phyloP scores from a whole-genome alignment of 306 rosid species.

The Malus domestica region DNA sequence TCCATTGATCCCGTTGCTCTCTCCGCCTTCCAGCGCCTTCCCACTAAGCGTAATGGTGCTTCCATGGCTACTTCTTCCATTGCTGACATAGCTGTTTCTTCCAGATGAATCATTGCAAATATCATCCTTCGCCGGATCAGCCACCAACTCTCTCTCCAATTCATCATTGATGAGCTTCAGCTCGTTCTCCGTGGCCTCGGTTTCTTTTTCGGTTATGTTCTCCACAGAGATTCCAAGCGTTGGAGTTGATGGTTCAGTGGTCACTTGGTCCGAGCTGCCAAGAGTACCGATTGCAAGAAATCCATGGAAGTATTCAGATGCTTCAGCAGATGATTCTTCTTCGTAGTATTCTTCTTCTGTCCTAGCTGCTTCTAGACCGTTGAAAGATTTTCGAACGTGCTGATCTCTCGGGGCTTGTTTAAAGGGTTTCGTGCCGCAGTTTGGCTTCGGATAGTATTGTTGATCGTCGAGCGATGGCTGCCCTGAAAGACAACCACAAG shows the following conservation, averaged over 20 bases:
- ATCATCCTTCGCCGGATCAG: slow-evolving; percentile 63
- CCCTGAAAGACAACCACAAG: slow-evolving; percentile 66
- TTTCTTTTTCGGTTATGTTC: slow-evolving; percentile 79
- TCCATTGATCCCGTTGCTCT: slow-evolving; percentile 39
- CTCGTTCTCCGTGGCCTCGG: slow-evolving; percentile 79
- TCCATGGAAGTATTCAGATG: slow-evolving; percentile 83
- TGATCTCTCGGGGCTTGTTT: slow-evolving; percentile 54
- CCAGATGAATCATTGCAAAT: slow-evolving; percentile 65
- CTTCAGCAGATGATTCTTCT: slow-evolving; percentile 40
- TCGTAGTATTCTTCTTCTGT: slow-evolving; percentile 51
- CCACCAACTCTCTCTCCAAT: slow-evolving; percentile 75
- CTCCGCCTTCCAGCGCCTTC: slow-evolving; percentile 52
- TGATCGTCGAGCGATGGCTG: slow-evolving; percentile 72
- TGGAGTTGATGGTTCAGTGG: slow-evolving; percentile 63
- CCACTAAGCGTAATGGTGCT: slow-evolving; percentile 78
- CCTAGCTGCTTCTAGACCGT: slow-evolving; percentile 56
- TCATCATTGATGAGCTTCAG: slow-evolving; percentile 79
- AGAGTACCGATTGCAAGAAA: slow-evolving; percentile 92
- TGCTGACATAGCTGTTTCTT: slow-evolving; percentile 78
- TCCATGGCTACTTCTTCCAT: slow-evolving; percentile 78
- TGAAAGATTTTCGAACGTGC: slow-evolving; percentile 55
- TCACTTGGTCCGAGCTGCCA: slow-evolving; percentile 52
- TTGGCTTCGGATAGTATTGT: slow-evolving; percentile 51
- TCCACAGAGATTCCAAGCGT: slow-evolving; percentile 63
- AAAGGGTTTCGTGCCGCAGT: slow-evolving; percentile 40